Evolutionary conservation across 2,329 filamentous ascomycete species (phyloP), one percentile per base, ranked within the genome.

Genomic region (Xylaria sp.): DNA sequence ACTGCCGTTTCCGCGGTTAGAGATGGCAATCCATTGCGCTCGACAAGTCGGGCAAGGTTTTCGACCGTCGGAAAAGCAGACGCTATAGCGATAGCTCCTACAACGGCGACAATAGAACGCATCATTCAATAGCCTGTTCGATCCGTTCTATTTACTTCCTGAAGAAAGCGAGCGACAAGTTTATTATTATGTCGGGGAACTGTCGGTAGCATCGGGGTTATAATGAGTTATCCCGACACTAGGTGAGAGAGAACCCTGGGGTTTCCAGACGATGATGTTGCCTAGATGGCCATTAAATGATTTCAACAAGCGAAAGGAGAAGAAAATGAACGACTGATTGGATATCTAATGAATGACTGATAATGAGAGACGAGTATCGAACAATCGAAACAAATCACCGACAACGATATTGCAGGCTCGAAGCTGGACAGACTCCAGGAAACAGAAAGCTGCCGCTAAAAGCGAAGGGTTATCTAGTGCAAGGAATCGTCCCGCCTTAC

Each of bases 61-160:
- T 68, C 64, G n/a, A 65, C 53, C 3, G 66, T 65, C 40, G 67
- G 67, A 47, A 69, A 69, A 7, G 52, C 52, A 21, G 38, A 51
- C 6, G 35, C 54, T 31, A 49, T 19, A 3, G 53, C 38, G 46
- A 58, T 42, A 21, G 43, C 43, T 51, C 62, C 51, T 19, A 43
- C 31, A 28, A 49, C 8, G 9, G 35, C 9, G 12, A 46, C 19
- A 28, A 40, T 12, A 31, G 28, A 37, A 40, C 61, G 60, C 60
- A 62, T 62, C 3, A 43, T 49, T n/a, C 14, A 59, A 17, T 28
- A 14, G 33, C 4, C 21, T 4, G 7, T n/a, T 38, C 17, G 25
- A 52, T 43, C 37, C 23, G 4, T 43, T 9, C 8, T 21, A 56
- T 42, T 15, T 14, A 11, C 25, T 47, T 17, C 23, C 43, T 12